These are phyloP conservation scores for Dissophora globulifera DNA, from an alignment of 192 early-diverging fungal genomes.

Conservation along the genomic window DNA sequence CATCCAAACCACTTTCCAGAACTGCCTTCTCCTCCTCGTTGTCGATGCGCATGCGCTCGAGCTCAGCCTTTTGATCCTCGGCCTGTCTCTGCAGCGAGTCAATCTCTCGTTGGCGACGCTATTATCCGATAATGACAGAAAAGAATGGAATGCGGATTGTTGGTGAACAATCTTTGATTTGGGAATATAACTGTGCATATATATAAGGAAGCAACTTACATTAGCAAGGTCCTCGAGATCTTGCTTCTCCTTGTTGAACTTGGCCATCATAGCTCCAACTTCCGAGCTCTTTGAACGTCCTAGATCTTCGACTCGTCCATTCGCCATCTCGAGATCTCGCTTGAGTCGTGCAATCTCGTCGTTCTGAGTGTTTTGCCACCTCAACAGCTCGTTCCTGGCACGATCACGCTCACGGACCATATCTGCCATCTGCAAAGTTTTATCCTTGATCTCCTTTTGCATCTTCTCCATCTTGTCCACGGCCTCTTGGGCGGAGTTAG, in stretches of 20 bases:
- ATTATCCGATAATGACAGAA: too few species aligned
- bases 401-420: slow-evolving; percentile 93
- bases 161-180: background rate
- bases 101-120: slow-evolving; percentile 55
- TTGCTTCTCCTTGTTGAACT: slow-evolving; percentile 86
- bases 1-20: slow-evolving; percentile 83
- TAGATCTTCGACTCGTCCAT: slow-evolving; percentile 80
- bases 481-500: slow-evolving; percentile 86
- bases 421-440: slow-evolving; percentile 74
- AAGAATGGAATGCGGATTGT: background rate
- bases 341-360: slow-evolving; percentile 85
- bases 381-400: slow-evolving; percentile 81
- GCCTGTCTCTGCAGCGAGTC: slow-evolving; percentile 53
- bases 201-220: slow-evolving; percentile 22
- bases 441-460: slow-evolving; percentile 76
- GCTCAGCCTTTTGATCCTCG: slow-evolving; percentile 90
- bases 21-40: slow-evolving; percentile 87
- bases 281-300: slow-evolving; percentile 83
- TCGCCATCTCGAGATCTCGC: slow-evolving; percentile 81
- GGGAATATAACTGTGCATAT: background rate
- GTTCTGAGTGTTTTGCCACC: slow-evolving; percentile 80
- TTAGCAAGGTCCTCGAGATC: slow-evolving; percentile 77
- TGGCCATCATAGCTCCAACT: slow-evolving; percentile 79
- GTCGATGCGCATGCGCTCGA: slow-evolving; percentile 69
- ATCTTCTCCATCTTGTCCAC: slow-evolving; percentile 83